Percentiles rank a stretch among this genome's conserved stretches.
Evolutionary conservation across 2,329 filamentous ascomycete species (phyloP).

Genomic region (Fusarium agapanthi): DNA sequence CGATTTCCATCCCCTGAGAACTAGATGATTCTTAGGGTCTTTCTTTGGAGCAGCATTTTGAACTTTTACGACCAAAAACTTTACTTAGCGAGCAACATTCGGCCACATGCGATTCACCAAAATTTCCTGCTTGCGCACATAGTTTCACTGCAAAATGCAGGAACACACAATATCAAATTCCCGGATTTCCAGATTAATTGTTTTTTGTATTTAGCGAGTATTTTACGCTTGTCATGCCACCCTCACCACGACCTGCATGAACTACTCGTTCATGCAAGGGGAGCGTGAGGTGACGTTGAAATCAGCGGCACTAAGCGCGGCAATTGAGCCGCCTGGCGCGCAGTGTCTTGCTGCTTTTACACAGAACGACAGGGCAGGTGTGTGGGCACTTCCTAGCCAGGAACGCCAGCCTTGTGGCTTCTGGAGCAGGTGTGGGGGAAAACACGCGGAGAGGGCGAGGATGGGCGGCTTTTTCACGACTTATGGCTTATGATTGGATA

Average conservation of each 20-base stretch:
- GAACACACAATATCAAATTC: slow-evolving; percentile 28
- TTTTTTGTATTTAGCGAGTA: slow-evolving; percentile 22
- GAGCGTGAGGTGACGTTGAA: slow-evolving; percentile 43
- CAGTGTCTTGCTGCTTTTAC: slow-evolving; percentile 55
- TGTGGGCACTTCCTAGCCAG: slow-evolving; percentile 38
- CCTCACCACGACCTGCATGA: slow-evolving; percentile 33
- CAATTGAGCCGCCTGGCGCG: slow-evolving; percentile 50
- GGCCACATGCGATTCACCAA: slow-evolving; percentile 20
- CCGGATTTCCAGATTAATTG: slow-evolving; percentile 26
- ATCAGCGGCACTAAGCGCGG: slow-evolving; percentile 43
- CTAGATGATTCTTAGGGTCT: slow-evolving; percentile 47
- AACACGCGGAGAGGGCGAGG: slow-evolving; percentile 17
- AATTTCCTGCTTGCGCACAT: slow-evolving; percentile 28
- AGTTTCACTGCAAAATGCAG: slow-evolving; percentile 32
- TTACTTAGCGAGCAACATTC: slow-evolving; percentile 35
- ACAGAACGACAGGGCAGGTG: slow-evolving; percentile 37
- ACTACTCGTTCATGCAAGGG: slow-evolving; percentile 36
- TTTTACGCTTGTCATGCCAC: slow-evolving; percentile 29
- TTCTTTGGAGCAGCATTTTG: slow-evolving; percentile 31
- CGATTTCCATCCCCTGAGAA: slow-evolving; percentile 74
- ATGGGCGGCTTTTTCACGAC: slow-evolving; percentile 54
- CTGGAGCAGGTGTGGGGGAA: slow-evolving; percentile 39
- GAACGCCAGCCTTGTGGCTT: slow-evolving; percentile 41
- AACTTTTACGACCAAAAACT: slow-evolving; percentile 30
- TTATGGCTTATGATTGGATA: slow-evolving; percentile 66